Conservation (phyloP, 2,329 filamentous ascomycete genomes). For the Alternaria hordeiaustralica region DNA sequence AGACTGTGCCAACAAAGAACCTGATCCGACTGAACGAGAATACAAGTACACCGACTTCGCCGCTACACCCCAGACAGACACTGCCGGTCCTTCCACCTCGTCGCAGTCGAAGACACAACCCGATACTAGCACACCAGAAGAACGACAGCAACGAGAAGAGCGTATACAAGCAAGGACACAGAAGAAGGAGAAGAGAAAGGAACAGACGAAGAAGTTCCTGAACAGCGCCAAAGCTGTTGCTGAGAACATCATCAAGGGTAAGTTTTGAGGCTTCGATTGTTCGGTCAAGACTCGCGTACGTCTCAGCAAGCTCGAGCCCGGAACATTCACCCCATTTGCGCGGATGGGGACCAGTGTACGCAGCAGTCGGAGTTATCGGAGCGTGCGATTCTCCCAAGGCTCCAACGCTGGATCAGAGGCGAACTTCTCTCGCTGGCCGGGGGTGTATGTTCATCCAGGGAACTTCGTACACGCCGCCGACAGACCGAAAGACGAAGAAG, state of each 20-base stretch:
- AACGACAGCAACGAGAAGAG: not conserved
- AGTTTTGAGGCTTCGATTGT: not conserved
- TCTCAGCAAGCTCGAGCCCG: not conserved
- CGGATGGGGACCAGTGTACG: conserved; percentile 1
- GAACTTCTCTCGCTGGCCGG: conserved; percentile 29
- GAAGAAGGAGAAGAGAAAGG: not conserved
- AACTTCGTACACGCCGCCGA: conserved; percentile 22
- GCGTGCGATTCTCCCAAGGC: conserved; percentile 2
- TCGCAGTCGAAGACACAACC: not conserved
- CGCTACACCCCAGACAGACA: not conserved
- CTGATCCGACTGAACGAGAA: not conserved
- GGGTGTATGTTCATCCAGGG: conserved; percentile 33
- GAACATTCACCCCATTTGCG: not conserved
- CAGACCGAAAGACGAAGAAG: conserved; percentile 19
- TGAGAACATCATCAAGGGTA: not conserved
- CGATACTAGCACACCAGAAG: not conserved
- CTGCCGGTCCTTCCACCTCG: not conserved
- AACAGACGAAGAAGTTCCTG: not conserved
- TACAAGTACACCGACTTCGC: not conserved
- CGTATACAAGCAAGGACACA: not conserved
- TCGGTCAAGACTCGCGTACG: not conserved
- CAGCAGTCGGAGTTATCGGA: conserved; percentile 3
- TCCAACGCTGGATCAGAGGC: not conserved
- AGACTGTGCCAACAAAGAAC: not conserved
- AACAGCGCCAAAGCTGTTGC: not conserved